Conservation (phyloP, 2,329 filamentous ascomycete genomes). For the Hypoxylon sp. region DNA sequence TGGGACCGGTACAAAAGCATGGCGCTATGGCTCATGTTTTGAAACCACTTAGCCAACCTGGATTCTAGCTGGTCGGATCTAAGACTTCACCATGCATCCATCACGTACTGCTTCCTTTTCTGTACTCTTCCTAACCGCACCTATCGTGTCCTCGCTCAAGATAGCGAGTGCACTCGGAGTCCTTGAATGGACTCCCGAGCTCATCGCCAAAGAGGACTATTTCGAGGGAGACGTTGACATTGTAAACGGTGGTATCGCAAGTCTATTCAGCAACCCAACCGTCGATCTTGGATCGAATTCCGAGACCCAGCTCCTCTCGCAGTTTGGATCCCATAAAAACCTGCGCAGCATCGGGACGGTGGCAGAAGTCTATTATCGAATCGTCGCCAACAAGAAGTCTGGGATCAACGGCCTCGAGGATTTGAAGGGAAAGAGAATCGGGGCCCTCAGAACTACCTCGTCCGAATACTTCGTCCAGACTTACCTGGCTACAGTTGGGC, state of each 20-base stretch:
- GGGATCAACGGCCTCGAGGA: constrained; percentile 48
- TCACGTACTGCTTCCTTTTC: neutral
- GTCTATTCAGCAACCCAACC: constrained; percentile 44
- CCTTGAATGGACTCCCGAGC: constrained; percentile 45
- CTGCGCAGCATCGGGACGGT: constrained; percentile 52
- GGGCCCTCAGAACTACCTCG: constrained; percentile 51
- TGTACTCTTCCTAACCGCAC: neutral
- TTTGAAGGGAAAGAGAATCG: constrained; percentile 53
- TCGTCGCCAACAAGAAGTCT: constrained; percentile 50
- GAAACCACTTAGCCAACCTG: neutral
- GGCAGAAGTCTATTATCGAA: constrained; percentile 53
- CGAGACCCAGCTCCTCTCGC: constrained; percentile 54
- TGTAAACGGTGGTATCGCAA: constrained; percentile 52
- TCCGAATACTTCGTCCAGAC: constrained; percentile 53
- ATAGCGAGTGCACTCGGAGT: constrained; percentile 43
- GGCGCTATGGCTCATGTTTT: neutral
- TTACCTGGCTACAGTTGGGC: constrained; percentile 49
- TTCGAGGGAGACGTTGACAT: constrained; percentile 43
- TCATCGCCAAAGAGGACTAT: constrained; percentile 45
- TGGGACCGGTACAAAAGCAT: neutral
- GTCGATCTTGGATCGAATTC: constrained; percentile 54
- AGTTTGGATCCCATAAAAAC: constrained; percentile 51
- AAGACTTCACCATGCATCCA: constrained; percentile 6
- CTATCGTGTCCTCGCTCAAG: constrained; percentile 31
- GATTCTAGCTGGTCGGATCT: neutral